A percentile compares a stretch with the other conserved stretches of the same genome.
phyloP scores from a whole-genome alignment of 306 rosid species.

The Abrus precatorius region DNA sequence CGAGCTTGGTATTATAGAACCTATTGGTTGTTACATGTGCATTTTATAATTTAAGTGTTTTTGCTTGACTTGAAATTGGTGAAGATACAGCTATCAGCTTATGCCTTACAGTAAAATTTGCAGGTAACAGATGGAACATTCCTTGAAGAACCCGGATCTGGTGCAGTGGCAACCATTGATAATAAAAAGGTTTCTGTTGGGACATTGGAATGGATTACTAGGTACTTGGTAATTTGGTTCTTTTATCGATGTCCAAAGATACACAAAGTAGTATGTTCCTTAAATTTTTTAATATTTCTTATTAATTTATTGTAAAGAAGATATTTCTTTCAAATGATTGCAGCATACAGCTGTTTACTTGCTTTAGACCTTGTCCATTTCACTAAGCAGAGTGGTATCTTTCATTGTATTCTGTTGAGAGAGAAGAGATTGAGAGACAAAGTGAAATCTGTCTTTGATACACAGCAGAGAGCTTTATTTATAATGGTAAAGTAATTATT shows the following conservation, averaged over 20 bases:
- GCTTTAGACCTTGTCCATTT: constrained; percentile 32
- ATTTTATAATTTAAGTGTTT: constrained; percentile 26
- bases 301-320: constrained; percentile 6
- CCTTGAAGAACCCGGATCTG: constrained; percentile 98
- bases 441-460: too few species aligned
- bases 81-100: constrained; percentile 17
- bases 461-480: too few species aligned
- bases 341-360: constrained; percentile 24
- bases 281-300: constrained; percentile 29
- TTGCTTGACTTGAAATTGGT: constrained; percentile 31
- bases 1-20: constrained; percentile 14
- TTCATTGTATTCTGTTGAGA: constrained; percentile 5
- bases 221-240: constrained; percentile 55
- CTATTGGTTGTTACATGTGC: constrained; percentile 28
- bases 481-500: too few species aligned
- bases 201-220: constrained; percentile 89
- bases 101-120: constrained; percentile 40
- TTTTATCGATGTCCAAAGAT: constrained; percentile 29
- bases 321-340: constrained; percentile 1
- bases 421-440: too few species aligned
- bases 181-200: constrained; percentile 83
- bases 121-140: constrained; percentile 90
- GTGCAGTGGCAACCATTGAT: constrained; percentile 84
- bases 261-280: constrained; percentile 28
- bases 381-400: not conserved